Evolutionary conservation across 2,329 filamentous ascomycete species (phyloP).

Genomic region (Thermothelomyces thermophilus): DNA sequence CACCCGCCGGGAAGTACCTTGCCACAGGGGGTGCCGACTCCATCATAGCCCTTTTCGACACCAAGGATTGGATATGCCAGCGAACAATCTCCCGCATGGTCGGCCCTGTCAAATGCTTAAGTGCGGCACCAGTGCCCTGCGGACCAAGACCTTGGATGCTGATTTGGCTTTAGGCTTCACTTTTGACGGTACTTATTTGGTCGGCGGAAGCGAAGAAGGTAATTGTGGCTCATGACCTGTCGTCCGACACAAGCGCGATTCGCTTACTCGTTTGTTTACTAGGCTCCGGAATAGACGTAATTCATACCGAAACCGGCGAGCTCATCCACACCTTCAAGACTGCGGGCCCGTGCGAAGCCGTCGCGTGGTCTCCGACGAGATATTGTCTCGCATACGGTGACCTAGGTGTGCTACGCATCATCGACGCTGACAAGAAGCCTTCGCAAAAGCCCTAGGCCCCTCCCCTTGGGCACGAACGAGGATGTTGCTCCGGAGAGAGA

Average conservation of each 20-base stretch:
- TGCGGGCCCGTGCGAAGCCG: slow-evolving; percentile 54
- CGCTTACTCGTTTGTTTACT: slow-evolving; percentile 16
- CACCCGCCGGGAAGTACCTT: slow-evolving; percentile 63
- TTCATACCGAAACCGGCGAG: slow-evolving; percentile 68
- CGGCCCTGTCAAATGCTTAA: slow-evolving; percentile 63
- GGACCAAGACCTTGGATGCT: slow-evolving; percentile 17
- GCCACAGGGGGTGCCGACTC: slow-evolving; percentile 72
- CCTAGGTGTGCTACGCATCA: slow-evolving; percentile 59
- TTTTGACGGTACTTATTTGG: slow-evolving; percentile 69
- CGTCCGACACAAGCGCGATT: slow-evolving; percentile 2
- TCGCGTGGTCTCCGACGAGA: slow-evolving; percentile 69
- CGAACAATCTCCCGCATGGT: slow-evolving; percentile 63
- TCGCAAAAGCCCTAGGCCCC: neutral
- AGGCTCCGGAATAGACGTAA: slow-evolving; percentile 60
- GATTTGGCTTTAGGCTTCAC: slow-evolving; percentile 53
- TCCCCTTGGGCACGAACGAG: neutral
- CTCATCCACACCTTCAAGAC: slow-evolving; percentile 67
- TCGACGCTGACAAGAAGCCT: slow-evolving; percentile 46
- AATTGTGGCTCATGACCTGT: slow-evolving; percentile 21
- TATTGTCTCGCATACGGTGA: slow-evolving; percentile 72
- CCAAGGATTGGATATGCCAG: slow-evolving; percentile 68
- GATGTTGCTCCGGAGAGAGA: neutral
- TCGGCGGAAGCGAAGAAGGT: slow-evolving; percentile 69
- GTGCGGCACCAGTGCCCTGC: slow-evolving; percentile 34
- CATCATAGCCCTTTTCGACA: slow-evolving; percentile 72